These are phyloP conservation scores for Dactylellina sp. DNA, from an alignment of 2,329 filamentous ascomycete species.

Conservation along the genomic window DNA sequence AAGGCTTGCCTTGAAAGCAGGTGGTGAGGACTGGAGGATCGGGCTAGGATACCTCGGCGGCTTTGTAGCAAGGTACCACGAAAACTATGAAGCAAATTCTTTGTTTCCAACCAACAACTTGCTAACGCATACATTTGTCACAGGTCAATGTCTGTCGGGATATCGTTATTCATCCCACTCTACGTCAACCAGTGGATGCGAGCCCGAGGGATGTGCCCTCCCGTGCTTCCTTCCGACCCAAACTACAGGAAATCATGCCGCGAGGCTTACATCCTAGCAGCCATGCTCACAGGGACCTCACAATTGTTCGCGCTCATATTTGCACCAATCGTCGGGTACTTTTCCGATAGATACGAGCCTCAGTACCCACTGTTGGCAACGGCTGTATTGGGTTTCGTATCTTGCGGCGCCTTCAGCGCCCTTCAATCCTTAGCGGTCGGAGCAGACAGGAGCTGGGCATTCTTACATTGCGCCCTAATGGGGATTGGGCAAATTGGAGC, in stretches of 20 bases:
- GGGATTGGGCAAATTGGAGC: conserved; percentile 95
- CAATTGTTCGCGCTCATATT: conserved; percentile 86
- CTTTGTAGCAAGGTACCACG: conserved; percentile 72
- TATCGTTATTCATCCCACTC: conserved; percentile 92
- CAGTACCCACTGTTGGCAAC: conserved; percentile 81
- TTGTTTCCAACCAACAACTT: background rate
- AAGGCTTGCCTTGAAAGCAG: conserved; percentile 46
- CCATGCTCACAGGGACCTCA: conserved; percentile 82
- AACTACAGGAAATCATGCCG: conserved; percentile 88
- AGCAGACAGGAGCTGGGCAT: conserved; percentile 79
- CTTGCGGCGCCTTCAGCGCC: conserved; percentile 81
- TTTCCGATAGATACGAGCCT: conserved; percentile 71
- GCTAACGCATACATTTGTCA: conserved; percentile 62
- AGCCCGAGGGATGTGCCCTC: conserved; percentile 79
- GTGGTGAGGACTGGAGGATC: conserved; percentile 67
- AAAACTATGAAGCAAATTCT: background rate
- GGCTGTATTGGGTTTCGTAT: conserved; percentile 78
- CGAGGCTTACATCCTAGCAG: conserved; percentile 84
- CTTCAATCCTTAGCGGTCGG: conserved; percentile 69
- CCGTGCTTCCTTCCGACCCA: conserved; percentile 71
- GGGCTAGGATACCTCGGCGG: conserved; percentile 90
- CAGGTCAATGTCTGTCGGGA: conserved; percentile 91
- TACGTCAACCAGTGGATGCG: conserved; percentile 94
- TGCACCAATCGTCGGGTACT: conserved; percentile 86
- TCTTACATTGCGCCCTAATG: conserved; percentile 77